Evolutionary conservation across 768 basidiomycete species (phyloP).

Genomic region (Erythrobasidium yunnanense): DNA sequence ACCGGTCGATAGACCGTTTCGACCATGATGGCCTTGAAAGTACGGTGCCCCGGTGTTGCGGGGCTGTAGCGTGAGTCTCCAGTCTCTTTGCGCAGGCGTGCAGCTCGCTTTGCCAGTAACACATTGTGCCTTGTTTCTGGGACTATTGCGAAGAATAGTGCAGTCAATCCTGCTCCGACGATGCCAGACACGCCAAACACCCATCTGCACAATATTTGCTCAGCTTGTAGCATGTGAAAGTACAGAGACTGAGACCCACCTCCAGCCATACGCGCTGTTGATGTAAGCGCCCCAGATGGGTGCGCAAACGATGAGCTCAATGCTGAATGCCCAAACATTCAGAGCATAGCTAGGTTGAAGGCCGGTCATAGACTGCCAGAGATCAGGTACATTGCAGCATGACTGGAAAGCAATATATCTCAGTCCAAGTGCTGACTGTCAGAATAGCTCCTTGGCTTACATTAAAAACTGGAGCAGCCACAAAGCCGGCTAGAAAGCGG

Average conservation of each 20-base stretch:
- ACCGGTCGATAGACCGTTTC: constrained; percentile 27
- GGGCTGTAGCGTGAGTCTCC: constrained; percentile 15
- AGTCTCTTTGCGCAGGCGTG: constrained; percentile 8
- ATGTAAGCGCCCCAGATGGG: constrained; percentile 27
- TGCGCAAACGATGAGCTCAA: constrained; percentile 18
- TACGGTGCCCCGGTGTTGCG: not conserved
- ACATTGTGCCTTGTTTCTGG: constrained; percentile 27
- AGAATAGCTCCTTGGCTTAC: not conserved
- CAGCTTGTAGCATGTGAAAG: not conserved
- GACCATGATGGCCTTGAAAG: constrained; percentile 4
- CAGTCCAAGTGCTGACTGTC: not conserved
- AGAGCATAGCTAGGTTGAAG: constrained; percentile 14
- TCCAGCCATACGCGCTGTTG: not conserved
- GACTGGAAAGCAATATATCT: constrained; percentile 1
- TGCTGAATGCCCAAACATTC: constrained; percentile 27
- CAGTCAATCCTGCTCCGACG: constrained; percentile 19
- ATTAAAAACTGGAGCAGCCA: constrained; percentile 28
- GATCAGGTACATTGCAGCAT: constrained; percentile 19
- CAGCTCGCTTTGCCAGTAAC: constrained; percentile 11
- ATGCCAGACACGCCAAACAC: constrained; percentile 13
- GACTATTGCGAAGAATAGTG: constrained; percentile 1
- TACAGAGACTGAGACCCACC: not conserved
- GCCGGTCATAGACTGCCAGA: constrained; percentile 2
- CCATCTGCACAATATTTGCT: not conserved
- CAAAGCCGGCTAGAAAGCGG: constrained; percentile 27